These are phyloP conservation scores for Firmiana major DNA, from an alignment of 345 rosid genomes.

Conservation along the genomic window DNA sequence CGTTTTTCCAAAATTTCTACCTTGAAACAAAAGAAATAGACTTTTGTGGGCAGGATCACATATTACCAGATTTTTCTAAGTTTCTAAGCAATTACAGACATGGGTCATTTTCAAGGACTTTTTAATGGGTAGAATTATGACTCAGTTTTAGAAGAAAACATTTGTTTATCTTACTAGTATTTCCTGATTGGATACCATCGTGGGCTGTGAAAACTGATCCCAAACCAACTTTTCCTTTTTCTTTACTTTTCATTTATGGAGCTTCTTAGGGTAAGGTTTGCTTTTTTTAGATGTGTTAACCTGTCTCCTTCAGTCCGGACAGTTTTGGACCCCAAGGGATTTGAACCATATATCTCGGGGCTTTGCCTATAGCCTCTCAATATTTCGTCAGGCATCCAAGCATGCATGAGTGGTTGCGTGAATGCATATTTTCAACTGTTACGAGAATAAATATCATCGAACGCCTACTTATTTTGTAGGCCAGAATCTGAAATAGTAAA, in stretches of 20 bases:
- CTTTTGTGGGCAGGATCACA: slow-evolving; percentile 38
- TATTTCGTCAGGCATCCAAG: neutral
- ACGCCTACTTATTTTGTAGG: neutral
- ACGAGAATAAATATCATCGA: neutral
- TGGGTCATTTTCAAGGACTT: slow-evolving; percentile 47
- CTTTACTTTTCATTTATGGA: neutral
- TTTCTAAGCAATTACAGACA: slow-evolving; percentile 20
- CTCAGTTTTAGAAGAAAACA: slow-evolving; percentile 12
- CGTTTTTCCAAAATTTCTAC: slow-evolving; percentile 16
- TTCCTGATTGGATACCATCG: slow-evolving; percentile 1
- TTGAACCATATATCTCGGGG: slow-evolving; percentile 10
- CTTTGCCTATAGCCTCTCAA: slow-evolving; percentile 4
- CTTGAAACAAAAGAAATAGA: slow-evolving; percentile 47
- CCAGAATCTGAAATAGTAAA: neutral
- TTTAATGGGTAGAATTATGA: slow-evolving; percentile 18
- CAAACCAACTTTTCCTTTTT: neutral
- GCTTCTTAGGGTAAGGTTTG: slow-evolving; percentile 9
- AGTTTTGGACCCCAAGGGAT: slow-evolving; percentile 24
- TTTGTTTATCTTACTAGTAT: neutral
- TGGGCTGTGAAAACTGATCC: slow-evolving; percentile 13
- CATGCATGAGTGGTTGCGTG: no score
- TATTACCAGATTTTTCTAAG: slow-evolving; percentile 8
- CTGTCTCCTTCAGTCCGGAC: slow-evolving; percentile 46
- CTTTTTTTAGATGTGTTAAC: slow-evolving; percentile 12
- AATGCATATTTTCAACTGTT: neutral